A percentile compares a stretch with the other conserved stretches of the same genome.
Evolutionary conservation across 2,329 filamentous ascomycete genomes (phyloP).

Genomic region (Venturia nashicola): DNA sequence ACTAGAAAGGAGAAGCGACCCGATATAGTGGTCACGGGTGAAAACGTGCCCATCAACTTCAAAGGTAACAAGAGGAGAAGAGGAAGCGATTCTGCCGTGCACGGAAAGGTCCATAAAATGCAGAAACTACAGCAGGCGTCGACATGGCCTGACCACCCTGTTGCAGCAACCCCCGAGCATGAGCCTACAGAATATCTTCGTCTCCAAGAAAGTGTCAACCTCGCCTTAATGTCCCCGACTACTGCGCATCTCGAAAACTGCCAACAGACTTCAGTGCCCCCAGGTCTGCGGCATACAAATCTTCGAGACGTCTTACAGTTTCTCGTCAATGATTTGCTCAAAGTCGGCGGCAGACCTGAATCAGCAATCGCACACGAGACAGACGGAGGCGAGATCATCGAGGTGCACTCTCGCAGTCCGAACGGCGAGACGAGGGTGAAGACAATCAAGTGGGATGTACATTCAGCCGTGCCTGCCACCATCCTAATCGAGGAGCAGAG

Average conservation of each 20-base stretch:
- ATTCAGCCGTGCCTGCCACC: constrained; percentile 37
- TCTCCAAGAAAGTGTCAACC: neutral
- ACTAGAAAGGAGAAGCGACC: constrained; percentile 23
- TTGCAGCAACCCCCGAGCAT: neutral
- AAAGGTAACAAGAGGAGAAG: constrained; percentile 31
- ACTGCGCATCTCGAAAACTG: constrained; percentile 21
- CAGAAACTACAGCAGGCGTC: neutral
- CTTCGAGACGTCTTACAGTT: constrained; percentile 38
- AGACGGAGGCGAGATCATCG: constrained; percentile 35
- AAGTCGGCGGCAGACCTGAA: constrained; percentile 39
- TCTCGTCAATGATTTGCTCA: constrained; percentile 39
- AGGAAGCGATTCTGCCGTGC: constrained; percentile 20
- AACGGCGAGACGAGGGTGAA: constrained; percentile 33
- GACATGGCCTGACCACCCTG: neutral
- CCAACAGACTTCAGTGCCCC: constrained; percentile 20
- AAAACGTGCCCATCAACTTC: constrained; percentile 27
- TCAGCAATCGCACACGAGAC: constrained; percentile 36
- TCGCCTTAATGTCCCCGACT: neutral
- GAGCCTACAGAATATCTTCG: neutral
- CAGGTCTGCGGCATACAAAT: constrained; percentile 34
- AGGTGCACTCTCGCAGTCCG: constrained; percentile 31
- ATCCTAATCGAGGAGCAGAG: constrained; percentile 51
- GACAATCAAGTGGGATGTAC: constrained; percentile 38
- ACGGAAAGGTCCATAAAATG: neutral
- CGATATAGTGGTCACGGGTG: constrained; percentile 31